Conservation (phyloP, 202 grass and related monocot genomes). For the Eragrostis tef region DNA sequence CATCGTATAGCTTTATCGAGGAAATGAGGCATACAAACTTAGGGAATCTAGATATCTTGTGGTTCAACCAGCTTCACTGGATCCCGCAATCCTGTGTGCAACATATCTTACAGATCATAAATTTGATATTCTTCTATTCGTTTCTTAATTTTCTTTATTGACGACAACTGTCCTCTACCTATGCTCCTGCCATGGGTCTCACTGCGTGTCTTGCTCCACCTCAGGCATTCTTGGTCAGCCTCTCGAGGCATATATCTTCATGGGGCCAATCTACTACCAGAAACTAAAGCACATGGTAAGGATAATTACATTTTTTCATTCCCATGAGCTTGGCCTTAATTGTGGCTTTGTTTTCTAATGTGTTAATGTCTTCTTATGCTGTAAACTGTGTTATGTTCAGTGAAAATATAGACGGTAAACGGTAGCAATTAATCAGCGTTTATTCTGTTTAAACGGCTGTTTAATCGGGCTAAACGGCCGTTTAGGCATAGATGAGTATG, state of each 20-base stretch:
- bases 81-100: slow-evolving; percentile 11
- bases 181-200: slow-evolving; percentile 1
- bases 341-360: slow-evolving; percentile 23
- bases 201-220: slow-evolving; percentile 28
- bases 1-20: slow-evolving; percentile 8
- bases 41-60: background rate
- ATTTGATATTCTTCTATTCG: slow-evolving; percentile 12
- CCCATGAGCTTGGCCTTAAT: slow-evolving; percentile 34
- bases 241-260: slow-evolving; percentile 92
- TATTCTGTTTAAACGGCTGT: no score
- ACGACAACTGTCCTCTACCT: background rate
- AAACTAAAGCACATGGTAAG: slow-evolving; percentile 98
- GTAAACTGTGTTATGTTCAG: background rate
- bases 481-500: no score
- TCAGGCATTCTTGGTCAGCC: slow-evolving; percentile 90
- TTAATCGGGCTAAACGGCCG: no score
- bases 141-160: background rate
- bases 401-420: no score
- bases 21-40: slow-evolving; percentile 3
- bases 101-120: slow-evolving; percentile 3
- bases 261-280: slow-evolving; percentile 98
- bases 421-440: no score
- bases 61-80: background rate
- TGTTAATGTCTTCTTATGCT: background rate
- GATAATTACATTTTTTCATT: slow-evolving; percentile 31